phyloP scores from a whole-genome alignment of 202 grass and related monocot species.

The Dendrocalamus latiflorus region DNA sequence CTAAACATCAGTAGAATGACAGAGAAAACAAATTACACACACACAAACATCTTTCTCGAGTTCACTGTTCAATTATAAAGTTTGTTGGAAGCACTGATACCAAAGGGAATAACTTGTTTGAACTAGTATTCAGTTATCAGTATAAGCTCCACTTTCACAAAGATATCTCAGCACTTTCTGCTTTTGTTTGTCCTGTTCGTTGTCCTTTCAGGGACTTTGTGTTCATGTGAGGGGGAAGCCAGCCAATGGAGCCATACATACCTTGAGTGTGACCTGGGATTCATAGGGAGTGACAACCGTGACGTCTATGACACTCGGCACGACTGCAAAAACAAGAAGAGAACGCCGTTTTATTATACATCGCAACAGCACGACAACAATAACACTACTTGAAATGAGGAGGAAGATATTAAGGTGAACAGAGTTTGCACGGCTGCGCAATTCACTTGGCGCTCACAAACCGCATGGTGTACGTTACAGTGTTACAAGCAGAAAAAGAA shows the following conservation, averaged over 20 bases:
- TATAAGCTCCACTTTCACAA: background rate
- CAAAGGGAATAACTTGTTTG: background rate
- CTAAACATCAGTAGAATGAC: background rate
- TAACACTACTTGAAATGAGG: background rate
- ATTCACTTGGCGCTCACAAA: constrained; percentile 28
- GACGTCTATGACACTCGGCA: constrained; percentile 67
- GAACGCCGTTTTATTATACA: background rate
- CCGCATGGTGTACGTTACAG: constrained; percentile 14
- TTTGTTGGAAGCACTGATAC: background rate
- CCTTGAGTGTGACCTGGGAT: constrained; percentile 95
- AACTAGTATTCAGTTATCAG: background rate
- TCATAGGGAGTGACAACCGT: constrained; percentile 69
- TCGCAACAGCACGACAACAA: background rate
- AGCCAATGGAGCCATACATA: constrained; percentile 27
- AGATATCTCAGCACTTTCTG: background rate
- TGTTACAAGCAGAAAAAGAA: constrained; percentile 12
- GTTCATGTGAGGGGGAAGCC: background rate
- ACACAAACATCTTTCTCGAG: background rate
- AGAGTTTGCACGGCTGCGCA: background rate
- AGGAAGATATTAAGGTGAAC: background rate
- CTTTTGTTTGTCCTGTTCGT: background rate
- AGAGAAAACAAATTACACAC: background rate
- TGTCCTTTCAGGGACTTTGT: constrained; percentile 1
- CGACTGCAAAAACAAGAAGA: constrained; percentile 45
- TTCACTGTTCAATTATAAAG: background rate